Conservation (phyloP, 2,329 filamentous ascomycete genomes). For the Xylariaceae sp. region DNA sequence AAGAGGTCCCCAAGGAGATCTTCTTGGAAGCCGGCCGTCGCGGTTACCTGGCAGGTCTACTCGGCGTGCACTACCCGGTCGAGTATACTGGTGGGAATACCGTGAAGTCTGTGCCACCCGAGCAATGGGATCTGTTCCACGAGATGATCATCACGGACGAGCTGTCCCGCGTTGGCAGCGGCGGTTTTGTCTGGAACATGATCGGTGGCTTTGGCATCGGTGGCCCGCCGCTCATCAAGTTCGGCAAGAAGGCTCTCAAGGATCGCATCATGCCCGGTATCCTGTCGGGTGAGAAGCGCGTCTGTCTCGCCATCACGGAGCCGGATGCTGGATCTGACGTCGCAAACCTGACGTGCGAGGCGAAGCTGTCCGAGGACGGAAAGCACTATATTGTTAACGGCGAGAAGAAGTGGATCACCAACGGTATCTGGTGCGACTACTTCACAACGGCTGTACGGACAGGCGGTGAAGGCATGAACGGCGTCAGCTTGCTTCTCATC, state of each 20-base stretch:
- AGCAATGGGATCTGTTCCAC: constrained; percentile 98
- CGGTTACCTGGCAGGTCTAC: constrained; percentile 87
- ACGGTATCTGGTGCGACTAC: constrained; percentile 95
- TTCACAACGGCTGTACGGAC: constrained; percentile 96
- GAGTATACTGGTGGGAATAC: constrained; percentile 62
- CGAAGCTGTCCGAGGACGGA: constrained; percentile 88
- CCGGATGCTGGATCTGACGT: constrained; percentile 94
- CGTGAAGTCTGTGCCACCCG: constrained; percentile 73
- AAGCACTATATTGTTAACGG: constrained; percentile 99
- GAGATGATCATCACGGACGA: constrained; percentile 95
- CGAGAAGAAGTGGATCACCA: constrained; percentile 99
- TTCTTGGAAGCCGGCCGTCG: constrained; percentile 95
- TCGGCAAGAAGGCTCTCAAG: constrained; percentile 78
- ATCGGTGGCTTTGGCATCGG: constrained; percentile 97
- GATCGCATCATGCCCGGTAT: constrained; percentile 87
- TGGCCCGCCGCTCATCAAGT: constrained; percentile 85
- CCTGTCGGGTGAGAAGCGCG: constrained; percentile 88
- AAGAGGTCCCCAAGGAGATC: constrained; percentile 79
- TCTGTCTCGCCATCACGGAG: constrained; percentile 96
- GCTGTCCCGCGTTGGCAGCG: constrained; percentile 80
- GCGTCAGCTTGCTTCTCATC: constrained; percentile 84
- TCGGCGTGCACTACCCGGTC: constrained; percentile 78
- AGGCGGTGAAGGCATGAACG: constrained; percentile 84
- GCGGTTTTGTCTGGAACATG: constrained; percentile 94
- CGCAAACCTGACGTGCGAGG: constrained; percentile 91